Evolutionary conservation across 768 basidiomycete genomes (phyloP), one percentile per base, ranked within the genome.

Genomic region (Asterophora parasitica): DNA sequence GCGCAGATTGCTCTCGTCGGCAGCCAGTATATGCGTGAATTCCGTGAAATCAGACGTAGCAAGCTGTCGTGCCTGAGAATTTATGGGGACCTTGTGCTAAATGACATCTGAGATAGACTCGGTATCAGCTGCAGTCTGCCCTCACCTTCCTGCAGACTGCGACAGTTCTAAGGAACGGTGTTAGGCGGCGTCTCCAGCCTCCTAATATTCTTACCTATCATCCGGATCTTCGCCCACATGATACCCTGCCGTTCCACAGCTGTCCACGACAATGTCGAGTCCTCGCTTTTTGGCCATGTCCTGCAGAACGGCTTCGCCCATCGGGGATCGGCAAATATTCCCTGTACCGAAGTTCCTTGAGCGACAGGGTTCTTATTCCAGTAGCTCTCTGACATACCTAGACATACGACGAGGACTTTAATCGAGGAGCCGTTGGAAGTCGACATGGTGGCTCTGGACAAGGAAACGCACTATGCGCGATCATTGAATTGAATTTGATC

Each of bases 261-360:
- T 91, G 56, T 93, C 90, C 26, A 93, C 85, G 10, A 64, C 58
- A 51, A 93, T 73, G 41, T 83, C 75, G 33, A 89, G 59, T 10
- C 80, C 81, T 28, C 87, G 81, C 57, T 82, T 75, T 41, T 72
- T 66, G 7, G 86, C 88, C 48, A 81, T 75, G 45, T 89, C 75
- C 50, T 69, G 73, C 26, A 94, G 74, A 17, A 94, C 88, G 2
- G 91, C 92, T 68, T 93, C 90, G 26, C 91, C 92, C 82, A 95
- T 90, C 0, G 92, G 92, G 17, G 89, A 92, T 28, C 92, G 83
- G 61, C 91, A 91, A 49, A 91, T 90, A 61, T 91, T 91, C 10
- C 88, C 88, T 75, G 52, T 8, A 23, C 16, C 17, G 35, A 15
- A 19, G 15, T 40, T 33, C 8, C 17, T 39, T 39, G 9, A 41